A percentile compares a stretch with the other conserved stretches of the same genome.
Evolutionary conservation across 176 grass and related monocot species (phyloP).

Genomic region (Thalia dealbata): DNA sequence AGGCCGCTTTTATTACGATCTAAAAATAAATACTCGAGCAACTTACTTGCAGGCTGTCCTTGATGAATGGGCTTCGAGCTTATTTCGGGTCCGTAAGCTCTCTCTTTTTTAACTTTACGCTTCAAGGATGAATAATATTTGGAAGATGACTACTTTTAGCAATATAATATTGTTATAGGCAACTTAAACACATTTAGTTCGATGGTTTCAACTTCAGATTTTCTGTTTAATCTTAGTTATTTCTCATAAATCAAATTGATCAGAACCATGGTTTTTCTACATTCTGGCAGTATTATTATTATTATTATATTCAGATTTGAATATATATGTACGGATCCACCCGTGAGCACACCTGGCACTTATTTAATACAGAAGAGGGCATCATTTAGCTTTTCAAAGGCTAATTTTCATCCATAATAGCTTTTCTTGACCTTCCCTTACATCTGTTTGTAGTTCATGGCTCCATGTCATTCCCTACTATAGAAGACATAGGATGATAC

Average conservation of each 20-base stretch:
- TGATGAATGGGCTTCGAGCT: conserved; percentile 93
- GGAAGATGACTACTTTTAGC: background rate
- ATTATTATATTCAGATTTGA: background rate
- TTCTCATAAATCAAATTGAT: background rate
- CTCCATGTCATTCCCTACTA: no score
- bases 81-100: conserved; percentile 52
- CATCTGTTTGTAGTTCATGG: no score
- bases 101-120: background rate
- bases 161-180: background rate
- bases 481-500: no score
- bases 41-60: conserved; percentile 58
- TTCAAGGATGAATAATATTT: background rate
- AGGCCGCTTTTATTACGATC: conserved; percentile 4
- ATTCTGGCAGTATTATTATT: background rate
- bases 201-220: background rate
- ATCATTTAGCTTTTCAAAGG: background rate
- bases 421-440: no score
- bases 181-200: background rate
- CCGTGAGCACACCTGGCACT: no score
- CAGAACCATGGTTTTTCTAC: background rate
- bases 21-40: conserved; percentile 12
- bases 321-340: background rate
- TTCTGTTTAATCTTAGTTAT: background rate
- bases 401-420: background rate
- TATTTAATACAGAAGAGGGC: no score